A percentile compares a stretch with the other conserved stretches of the same genome.
Conservation (phyloP, 371 early-diverging fungal genomes). For the Paraphysoderma sedebokerense region DNA sequence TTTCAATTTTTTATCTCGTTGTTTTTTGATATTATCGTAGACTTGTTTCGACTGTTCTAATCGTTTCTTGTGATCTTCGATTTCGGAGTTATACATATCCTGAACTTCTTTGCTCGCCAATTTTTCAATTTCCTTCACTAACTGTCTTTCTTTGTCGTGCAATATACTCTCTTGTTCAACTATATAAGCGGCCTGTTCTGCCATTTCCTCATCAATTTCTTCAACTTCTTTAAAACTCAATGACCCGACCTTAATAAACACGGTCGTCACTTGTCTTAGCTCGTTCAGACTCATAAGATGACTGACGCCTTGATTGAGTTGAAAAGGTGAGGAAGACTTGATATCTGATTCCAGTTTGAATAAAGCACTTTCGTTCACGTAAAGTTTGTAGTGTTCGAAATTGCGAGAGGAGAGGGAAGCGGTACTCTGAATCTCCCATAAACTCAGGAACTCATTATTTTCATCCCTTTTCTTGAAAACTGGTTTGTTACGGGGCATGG, state of each 20-base stretch:
- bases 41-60: too few species aligned
- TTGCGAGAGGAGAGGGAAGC: background rate
- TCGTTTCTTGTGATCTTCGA: background rate
- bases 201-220: slow-evolving; percentile 1
- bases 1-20: too few species aligned
- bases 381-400: slow-evolving; percentile 15
- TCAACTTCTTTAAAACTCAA: slow-evolving; percentile 1
- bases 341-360: slow-evolving; percentile 30
- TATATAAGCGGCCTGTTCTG: slow-evolving; percentile 1
- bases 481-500: too few species aligned
- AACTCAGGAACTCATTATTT: slow-evolving; percentile 5
- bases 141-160: too few species aligned
- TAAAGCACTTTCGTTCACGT: slow-evolving; percentile 22
- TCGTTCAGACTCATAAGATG: slow-evolving; percentile 21
- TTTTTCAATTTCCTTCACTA: too few species aligned
- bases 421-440: slow-evolving; percentile 14
- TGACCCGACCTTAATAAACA: slow-evolving; percentile 23
- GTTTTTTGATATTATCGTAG: too few species aligned
- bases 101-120: too few species aligned
- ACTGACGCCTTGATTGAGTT: slow-evolving; percentile 10
- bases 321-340: slow-evolving; percentile 21
- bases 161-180: background rate
- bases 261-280: slow-evolving; percentile 27
- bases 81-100: background rate
- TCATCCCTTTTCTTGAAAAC: too few species aligned